Evolutionary conservation across 2,329 filamentous ascomycete species (phyloP).

Genomic region (Rhynchosporium graminicola): DNA sequence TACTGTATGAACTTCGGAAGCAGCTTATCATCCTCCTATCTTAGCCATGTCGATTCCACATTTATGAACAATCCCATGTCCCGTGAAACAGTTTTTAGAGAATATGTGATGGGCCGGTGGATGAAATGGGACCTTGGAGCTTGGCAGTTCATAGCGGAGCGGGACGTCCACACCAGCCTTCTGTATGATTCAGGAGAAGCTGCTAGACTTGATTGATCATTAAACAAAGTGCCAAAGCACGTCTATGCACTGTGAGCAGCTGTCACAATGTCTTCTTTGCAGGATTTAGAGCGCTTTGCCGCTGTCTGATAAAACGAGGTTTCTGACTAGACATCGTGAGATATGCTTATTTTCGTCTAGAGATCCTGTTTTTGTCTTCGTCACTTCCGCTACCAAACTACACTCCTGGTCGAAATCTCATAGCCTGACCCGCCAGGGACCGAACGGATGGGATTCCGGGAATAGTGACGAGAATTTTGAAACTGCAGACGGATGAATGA

Average conservation of each 20-base stretch:
- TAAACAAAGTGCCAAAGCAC: slow-evolving; percentile 6
- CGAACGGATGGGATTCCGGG: slow-evolving; percentile 21
- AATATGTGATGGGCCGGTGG: neutral
- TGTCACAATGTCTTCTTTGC: slow-evolving; percentile 12
- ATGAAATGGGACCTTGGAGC: slow-evolving; percentile 1
- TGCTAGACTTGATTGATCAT: slow-evolving; percentile 2
- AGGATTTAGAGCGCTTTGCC: slow-evolving; percentile 12
- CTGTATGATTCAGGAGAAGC: slow-evolving; percentile 11
- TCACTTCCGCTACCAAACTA: slow-evolving; percentile 6
- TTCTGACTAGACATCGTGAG: neutral
- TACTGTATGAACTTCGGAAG: neutral
- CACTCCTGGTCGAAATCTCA: neutral
- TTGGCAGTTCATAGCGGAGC: slow-evolving; percentile 14
- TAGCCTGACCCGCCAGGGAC: slow-evolving; percentile 3
- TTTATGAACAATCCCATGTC: slow-evolving; percentile 16
- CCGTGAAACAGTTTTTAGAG: slow-evolving; percentile 12
- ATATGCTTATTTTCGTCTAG: slow-evolving; percentile 13
- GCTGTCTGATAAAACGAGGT: slow-evolving; percentile 8
- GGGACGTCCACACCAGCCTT: neutral
- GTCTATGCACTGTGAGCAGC: neutral
- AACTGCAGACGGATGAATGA: slow-evolving; percentile 27
- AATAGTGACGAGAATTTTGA: slow-evolving; percentile 22
- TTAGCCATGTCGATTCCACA: slow-evolving; percentile 4
- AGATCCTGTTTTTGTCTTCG: slow-evolving; percentile 9
- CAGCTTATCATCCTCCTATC: slow-evolving; percentile 7